Evolutionary conservation across 306 rosid species (phyloP).

Genomic region (Astragalus glycyphyllos): DNA sequence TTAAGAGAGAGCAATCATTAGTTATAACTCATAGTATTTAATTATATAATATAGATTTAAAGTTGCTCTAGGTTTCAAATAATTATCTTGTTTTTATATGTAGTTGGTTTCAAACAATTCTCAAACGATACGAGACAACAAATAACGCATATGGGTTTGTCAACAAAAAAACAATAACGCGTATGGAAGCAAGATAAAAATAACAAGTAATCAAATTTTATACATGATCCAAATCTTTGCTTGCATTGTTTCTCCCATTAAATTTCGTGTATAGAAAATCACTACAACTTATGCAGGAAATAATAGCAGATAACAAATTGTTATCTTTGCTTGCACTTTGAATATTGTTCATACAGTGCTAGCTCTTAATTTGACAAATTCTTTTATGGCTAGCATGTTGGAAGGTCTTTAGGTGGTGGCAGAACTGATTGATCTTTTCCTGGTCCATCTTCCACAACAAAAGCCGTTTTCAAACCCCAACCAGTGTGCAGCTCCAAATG

Average conservation of each 20-base stretch:
- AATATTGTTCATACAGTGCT: slow-evolving; percentile 17
- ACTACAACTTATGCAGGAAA: slow-evolving; percentile 53
- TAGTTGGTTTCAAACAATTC: no score
- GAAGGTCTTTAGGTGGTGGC: slow-evolving; percentile 87
- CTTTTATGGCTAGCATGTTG: slow-evolving; percentile 54
- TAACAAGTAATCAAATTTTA: slow-evolving; percentile 16
- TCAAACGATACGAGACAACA: not conserved
- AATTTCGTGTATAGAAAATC: slow-evolving; percentile 44
- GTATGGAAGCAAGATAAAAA: not conserved
- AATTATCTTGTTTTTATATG: no score
- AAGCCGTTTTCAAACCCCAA: slow-evolving; percentile 91
- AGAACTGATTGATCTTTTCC: slow-evolving; percentile 68
- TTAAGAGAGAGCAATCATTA: no score
- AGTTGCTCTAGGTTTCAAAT: no score
- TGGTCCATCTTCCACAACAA: slow-evolving; percentile 83
- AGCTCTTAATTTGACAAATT: slow-evolving; percentile 1
- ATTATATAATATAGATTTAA: no score
- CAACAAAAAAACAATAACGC: no score
- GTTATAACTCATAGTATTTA: no score
- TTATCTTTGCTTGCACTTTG: slow-evolving; percentile 16
- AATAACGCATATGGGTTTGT: not conserved
- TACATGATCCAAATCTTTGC: slow-evolving; percentile 30
- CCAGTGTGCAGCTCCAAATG: slow-evolving; percentile 91
- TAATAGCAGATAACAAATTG: slow-evolving; percentile 30
- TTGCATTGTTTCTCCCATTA: slow-evolving; percentile 32